These are phyloP conservation scores for Cicer cuneatum DNA, from an alignment of 306 rosid species.

Conservation along the genomic window DNA sequence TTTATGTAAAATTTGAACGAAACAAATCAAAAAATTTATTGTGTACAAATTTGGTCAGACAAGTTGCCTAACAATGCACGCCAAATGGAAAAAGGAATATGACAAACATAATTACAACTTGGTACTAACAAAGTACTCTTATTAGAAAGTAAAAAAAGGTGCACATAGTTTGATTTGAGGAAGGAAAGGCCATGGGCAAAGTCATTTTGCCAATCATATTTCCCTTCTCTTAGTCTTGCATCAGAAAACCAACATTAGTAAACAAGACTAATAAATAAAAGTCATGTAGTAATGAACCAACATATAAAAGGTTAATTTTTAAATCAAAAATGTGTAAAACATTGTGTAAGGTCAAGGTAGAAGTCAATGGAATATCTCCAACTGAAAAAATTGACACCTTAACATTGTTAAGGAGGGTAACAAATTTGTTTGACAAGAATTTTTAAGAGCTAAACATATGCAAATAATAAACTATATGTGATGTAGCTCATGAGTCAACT, in stretches of 20 bases:
- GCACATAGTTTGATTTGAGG: background rate
- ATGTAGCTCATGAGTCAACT: background rate
- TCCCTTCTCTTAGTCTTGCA: too few species aligned
- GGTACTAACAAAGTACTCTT: background rate
- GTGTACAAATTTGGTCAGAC: background rate
- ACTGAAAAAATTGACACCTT: too few species aligned
- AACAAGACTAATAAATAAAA: too few species aligned
- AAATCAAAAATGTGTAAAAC: too few species aligned
- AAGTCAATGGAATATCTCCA: too few species aligned
- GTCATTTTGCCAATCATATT: background rate
- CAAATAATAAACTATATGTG: background rate
- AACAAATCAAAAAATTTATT: background rate
- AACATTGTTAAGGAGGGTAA: too few species aligned
- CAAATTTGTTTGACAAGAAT: background rate
- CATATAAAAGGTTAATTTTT: too few species aligned
- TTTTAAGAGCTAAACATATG: background rate
- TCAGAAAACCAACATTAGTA: too few species aligned
- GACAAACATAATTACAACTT: background rate
- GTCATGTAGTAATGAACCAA: too few species aligned
- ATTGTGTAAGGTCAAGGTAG: too few species aligned
- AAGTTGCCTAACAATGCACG: background rate
- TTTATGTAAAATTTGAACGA: background rate
- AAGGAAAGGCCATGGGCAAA: background rate
- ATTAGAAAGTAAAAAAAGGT: background rate
- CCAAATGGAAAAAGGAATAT: background rate